Evolutionary conservation across 257 asterid species (phyloP).

Genomic region (Nicotiana noctiflora): DNA sequence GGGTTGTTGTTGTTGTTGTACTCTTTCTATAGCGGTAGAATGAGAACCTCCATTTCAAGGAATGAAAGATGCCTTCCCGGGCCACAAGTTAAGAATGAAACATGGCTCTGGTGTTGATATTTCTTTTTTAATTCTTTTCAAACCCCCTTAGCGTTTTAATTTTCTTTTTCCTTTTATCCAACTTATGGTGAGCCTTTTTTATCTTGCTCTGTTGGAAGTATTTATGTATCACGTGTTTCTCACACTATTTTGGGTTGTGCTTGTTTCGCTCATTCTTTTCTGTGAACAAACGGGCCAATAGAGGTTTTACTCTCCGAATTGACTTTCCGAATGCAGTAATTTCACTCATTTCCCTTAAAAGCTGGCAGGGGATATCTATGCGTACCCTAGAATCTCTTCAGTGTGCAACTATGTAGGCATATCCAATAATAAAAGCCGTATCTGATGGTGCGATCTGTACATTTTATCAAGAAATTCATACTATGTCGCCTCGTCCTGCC

Average conservation of each 20-base stretch:
- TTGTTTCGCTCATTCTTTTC: not conserved
- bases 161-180: not conserved
- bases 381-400: not conserved
- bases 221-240: not conserved
- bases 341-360: not conserved
- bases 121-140: not conserved
- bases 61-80: not conserved
- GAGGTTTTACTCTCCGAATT: not conserved
- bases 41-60: not conserved
- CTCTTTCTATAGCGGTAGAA: constrained; percentile 1
- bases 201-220: not conserved
- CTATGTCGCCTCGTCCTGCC: not conserved
- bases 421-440: not conserved
- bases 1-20: no score
- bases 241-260: not conserved
- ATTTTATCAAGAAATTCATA: not conserved
- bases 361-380: not conserved
- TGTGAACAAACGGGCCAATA: not conserved
- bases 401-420: not conserved
- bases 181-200: not conserved
- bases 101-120: not conserved
- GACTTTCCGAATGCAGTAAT: not conserved
- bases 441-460: not conserved
- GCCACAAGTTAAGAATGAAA: not conserved
- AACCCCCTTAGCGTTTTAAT: not conserved